Percentiles rank a stretch among this genome's conserved stretches.
Evolutionary conservation across 2,329 filamentous ascomycete species (phyloP).

Genomic region (Alternaria panax): DNA sequence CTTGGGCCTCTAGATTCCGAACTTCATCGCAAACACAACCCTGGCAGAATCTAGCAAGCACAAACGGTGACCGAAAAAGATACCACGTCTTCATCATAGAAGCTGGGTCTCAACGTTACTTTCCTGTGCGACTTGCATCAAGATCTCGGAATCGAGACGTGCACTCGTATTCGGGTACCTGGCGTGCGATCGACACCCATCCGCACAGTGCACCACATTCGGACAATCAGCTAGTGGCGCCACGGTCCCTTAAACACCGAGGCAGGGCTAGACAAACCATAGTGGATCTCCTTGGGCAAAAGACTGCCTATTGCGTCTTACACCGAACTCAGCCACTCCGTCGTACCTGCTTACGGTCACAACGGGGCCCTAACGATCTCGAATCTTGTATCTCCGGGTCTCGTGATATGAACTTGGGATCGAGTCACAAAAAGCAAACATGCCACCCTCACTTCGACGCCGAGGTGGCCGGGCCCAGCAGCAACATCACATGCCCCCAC

Average conservation of each 20-base stretch:
- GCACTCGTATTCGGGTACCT: not conserved
- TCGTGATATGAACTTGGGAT: slow-evolving; percentile 13
- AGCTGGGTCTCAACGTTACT: not conserved
- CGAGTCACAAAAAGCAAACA: slow-evolving; percentile 17
- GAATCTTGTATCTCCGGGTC: not conserved
- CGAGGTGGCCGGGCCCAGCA: slow-evolving; percentile 16
- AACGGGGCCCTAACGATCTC: not conserved
- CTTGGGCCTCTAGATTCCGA: slow-evolving; percentile 10
- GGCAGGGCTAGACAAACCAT: not conserved
- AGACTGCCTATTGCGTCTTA: not conserved
- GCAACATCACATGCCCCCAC: slow-evolving; percentile 25
- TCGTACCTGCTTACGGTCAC: not conserved
- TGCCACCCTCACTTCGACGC: slow-evolving; percentile 42
- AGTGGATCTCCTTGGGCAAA: not conserved
- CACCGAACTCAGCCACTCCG: not conserved
- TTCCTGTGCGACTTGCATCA: not conserved
- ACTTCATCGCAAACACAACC: not conserved
- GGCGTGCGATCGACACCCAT: not conserved
- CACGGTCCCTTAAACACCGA: not conserved
- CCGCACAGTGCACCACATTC: slow-evolving; percentile 1
- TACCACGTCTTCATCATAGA: not conserved
- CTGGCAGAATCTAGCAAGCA: not conserved
- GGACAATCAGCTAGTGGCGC: slow-evolving; percentile 1
- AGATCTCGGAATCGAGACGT: not conserved
- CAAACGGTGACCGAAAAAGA: not conserved